These are phyloP conservation scores for Fraxinus nigra DNA, from an alignment of 305 asterid genomes.

Conservation along the genomic window DNA sequence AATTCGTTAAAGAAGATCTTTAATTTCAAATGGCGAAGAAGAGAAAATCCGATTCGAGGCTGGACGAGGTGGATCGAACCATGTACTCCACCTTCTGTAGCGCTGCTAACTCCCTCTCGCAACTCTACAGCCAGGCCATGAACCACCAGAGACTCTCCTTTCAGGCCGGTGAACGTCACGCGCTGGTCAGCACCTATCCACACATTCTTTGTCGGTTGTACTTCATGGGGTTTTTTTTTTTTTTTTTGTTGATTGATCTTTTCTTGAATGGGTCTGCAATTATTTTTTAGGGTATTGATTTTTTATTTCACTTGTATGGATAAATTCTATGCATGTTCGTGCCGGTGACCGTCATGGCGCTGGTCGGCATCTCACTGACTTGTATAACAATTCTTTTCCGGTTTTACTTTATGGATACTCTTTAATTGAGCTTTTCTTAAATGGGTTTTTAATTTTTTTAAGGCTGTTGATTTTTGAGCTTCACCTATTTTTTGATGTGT, in stretches of 20 bases:
- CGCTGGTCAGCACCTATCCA: conserved; percentile 29
- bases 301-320: neutral
- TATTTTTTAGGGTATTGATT: neutral
- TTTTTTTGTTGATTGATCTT: neutral
- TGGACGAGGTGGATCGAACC: conserved; percentile 58
- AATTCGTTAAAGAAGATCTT: neutral
- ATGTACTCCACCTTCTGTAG: conserved; percentile 45
- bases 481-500: neutral
- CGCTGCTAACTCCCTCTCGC: conserved; percentile 49
- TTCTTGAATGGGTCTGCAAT: neutral
- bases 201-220: neutral
- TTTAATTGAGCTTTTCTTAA: neutral
- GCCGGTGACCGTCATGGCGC: neutral
- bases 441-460: neutral
- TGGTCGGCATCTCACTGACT: neutral
- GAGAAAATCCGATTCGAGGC: conserved; percentile 49
- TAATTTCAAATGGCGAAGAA: conserved; percentile 37
- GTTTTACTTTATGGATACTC: neutral
- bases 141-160: conserved; percentile 49
- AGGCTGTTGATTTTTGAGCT: neutral
- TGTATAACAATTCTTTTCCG: neutral
- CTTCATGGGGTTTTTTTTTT: neutral
- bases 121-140: conserved; percentile 54
- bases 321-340: neutral
- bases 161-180: conserved; percentile 56